A percentile compares a stretch with the other conserved stretches of the same genome.
Evolutionary conservation across 495 filamentous ascomycete genomes (phyloP).

Genomic region (Daldinia bambusicola): DNA sequence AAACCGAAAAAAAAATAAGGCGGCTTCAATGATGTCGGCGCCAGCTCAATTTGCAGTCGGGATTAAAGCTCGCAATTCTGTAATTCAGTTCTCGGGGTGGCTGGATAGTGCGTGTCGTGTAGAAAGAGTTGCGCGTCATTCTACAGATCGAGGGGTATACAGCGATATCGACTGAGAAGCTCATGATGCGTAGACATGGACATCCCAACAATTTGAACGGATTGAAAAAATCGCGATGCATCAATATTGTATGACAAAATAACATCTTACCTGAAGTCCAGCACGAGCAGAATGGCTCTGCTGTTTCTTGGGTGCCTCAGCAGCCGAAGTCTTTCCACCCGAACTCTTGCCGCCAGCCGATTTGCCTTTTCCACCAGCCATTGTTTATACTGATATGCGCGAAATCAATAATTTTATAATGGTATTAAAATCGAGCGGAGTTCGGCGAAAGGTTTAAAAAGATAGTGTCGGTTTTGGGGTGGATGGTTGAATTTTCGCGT

Average conservation of each 20-base stretch:
- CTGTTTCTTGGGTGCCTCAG: constrained; percentile 83
- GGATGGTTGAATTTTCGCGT: constrained; percentile 44
- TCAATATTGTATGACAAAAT: constrained; percentile 18
- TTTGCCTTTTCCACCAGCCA: constrained; percentile 92
- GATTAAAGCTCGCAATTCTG: background rate
- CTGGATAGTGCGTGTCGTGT: constrained; percentile 17
- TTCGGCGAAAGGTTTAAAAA: constrained; percentile 15
- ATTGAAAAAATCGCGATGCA: constrained; percentile 36
- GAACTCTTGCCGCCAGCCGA: constrained; percentile 89
- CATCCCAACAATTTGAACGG: constrained; percentile 15
- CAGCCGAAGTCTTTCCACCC: constrained; percentile 82
- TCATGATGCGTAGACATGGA: constrained; percentile 10
- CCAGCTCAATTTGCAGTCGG: constrained; percentile 2
- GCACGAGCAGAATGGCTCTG: constrained; percentile 98
- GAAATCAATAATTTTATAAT: constrained; percentile 41
- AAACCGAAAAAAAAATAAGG: background rate
- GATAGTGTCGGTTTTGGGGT: constrained; percentile 17
- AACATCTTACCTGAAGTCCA: constrained; percentile 90
- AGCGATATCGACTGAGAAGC: constrained; percentile 31
- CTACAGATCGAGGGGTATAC: constrained; percentile 34
- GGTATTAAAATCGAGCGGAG: background rate
- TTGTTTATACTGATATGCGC: constrained; percentile 51
- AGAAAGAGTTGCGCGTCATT: constrained; percentile 34
- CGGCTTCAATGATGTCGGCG: background rate
- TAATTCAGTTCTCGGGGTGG: constrained; percentile 1